Percentiles rank a stretch among this genome's conserved stretches.
phyloP scores from a whole-genome alignment of 140 eudicot genomes.

The Anethum foeniculum region DNA sequence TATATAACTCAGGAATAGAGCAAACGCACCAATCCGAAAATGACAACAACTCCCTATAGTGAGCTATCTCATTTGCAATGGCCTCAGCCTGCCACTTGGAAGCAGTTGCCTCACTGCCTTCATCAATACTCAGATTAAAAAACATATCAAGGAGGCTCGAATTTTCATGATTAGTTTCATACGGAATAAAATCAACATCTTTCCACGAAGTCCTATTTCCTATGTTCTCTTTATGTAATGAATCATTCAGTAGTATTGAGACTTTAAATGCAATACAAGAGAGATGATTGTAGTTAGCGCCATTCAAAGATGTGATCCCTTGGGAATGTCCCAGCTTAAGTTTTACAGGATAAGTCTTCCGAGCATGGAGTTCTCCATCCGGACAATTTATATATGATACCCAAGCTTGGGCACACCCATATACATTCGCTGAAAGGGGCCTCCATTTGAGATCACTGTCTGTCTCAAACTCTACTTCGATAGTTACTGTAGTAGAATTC shows the following conservation, averaged over 20 bases:
- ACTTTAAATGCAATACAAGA: conserved; percentile 41
- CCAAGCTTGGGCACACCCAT: conserved; percentile 53
- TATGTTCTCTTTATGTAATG: conserved; percentile 24
- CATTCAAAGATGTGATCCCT: conserved; percentile 47
- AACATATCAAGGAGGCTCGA: conserved; percentile 21
- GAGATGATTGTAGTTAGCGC: conserved; percentile 29
- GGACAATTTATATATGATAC: conserved; percentile 45
- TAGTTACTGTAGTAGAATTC: conserved; percentile 40
- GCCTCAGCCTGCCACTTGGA: conserved; percentile 49
- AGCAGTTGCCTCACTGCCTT: conserved; percentile 24
- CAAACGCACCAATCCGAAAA: conserved; percentile 50
- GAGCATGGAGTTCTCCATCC: conserved; percentile 22
- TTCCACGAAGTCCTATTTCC: conserved; percentile 32
- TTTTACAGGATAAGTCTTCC: conserved; percentile 39
- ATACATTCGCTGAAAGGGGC: conserved; percentile 56
- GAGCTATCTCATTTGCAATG: conserved; percentile 55
- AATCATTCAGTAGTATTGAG: conserved; percentile 23
- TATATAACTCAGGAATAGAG: not conserved
- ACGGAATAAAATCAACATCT: conserved; percentile 34
- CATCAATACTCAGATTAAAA: conserved; percentile 21
- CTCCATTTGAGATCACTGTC: conserved; percentile 35
- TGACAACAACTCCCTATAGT: conserved; percentile 56
- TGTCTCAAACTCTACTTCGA: conserved; percentile 35
- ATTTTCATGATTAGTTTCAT: conserved; percentile 27
- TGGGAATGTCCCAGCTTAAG: conserved; percentile 34